phyloP scores from a whole-genome alignment of 768 basidiomycete genomes.

The Panaeolus cyanescens region DNA sequence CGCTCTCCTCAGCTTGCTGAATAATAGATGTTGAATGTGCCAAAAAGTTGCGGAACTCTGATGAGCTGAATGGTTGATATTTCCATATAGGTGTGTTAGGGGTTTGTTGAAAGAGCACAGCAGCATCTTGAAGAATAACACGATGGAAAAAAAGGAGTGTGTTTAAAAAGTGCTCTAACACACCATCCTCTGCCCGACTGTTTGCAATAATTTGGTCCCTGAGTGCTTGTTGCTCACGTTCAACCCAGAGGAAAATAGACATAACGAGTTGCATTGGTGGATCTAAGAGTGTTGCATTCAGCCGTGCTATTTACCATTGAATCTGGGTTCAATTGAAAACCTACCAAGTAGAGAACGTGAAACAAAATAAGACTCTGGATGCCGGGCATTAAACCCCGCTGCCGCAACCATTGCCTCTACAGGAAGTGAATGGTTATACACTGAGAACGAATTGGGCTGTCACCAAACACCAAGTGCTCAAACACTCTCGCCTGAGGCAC shows the following conservation, averaged over 20 bases:
- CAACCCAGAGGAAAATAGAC: conserved; percentile 27
- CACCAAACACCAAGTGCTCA: conserved; percentile 36
- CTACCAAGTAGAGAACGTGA: conserved; percentile 22
- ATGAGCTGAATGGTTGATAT: conserved; percentile 26
- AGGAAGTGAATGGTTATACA: conserved; percentile 31
- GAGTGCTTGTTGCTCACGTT: conserved; percentile 15
- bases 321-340: no score
- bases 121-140: conserved; percentile 35
- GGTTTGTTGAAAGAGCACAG: conserved; percentile 22
- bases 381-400: conserved; percentile 27
- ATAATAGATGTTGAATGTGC: conserved; percentile 10
- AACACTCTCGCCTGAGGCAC: conserved; percentile 22
- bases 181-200: conserved; percentile 20
- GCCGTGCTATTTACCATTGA: not conserved
- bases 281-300: conserved; percentile 7
- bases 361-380: conserved; percentile 27
- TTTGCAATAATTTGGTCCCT: not conserved
- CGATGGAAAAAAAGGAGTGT: conserved; percentile 22
- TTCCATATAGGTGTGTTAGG: conserved; percentile 23
- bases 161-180: conserved; percentile 26
- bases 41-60: conserved; percentile 22
- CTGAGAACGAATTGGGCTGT: conserved; percentile 22
- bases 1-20: conserved; percentile 1
- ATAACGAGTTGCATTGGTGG: conserved; percentile 18
- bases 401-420: conserved; percentile 29